phyloP scores from a whole-genome alignment of 768 basidiomycete species.

The Suillus sp. region DNA sequence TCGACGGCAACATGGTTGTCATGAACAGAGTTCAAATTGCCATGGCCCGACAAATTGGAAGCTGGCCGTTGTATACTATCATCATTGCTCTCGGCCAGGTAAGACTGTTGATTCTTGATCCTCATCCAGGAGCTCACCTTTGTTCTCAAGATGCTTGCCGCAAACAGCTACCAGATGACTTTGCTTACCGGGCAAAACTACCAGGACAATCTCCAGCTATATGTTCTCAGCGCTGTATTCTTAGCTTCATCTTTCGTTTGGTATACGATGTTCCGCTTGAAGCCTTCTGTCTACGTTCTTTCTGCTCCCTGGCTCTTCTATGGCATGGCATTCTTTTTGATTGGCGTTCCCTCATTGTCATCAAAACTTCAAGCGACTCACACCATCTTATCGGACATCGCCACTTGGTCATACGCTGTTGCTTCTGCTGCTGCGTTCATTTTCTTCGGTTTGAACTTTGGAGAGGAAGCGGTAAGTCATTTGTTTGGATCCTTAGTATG shows the following conservation, averaged over 20 bases:
- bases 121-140: conserved; percentile 10
- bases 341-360: conserved; percentile 81
- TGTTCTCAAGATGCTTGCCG: conserved; percentile 68
- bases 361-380: conserved; percentile 60
- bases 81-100: conserved; percentile 85
- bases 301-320: conserved; percentile 92
- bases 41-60: conserved; percentile 74
- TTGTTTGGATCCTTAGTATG: conserved; percentile 4
- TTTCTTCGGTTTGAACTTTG: conserved; percentile 96
- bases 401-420: conserved; percentile 90
- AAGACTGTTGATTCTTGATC: conserved; percentile 19
- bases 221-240: conserved; percentile 90
- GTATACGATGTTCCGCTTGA: conserved; percentile 88
- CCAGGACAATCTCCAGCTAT: conserved; percentile 78
- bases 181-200: conserved; percentile 85
- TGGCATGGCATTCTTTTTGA: conserved; percentile 87
- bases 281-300: conserved; percentile 85
- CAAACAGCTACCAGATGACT: conserved; percentile 95
- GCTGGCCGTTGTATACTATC: conserved; percentile 93
- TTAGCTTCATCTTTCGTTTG: conserved; percentile 82
- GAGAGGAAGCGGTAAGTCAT: conserved; percentile 85
- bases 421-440: conserved; percentile 92
- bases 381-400: conserved; percentile 67
- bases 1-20: conserved; percentile 63
- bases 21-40: conserved; percentile 87